Conservation (phyloP, 768 basidiomycete species). For the Rhodotorula babjevae region DNA sequence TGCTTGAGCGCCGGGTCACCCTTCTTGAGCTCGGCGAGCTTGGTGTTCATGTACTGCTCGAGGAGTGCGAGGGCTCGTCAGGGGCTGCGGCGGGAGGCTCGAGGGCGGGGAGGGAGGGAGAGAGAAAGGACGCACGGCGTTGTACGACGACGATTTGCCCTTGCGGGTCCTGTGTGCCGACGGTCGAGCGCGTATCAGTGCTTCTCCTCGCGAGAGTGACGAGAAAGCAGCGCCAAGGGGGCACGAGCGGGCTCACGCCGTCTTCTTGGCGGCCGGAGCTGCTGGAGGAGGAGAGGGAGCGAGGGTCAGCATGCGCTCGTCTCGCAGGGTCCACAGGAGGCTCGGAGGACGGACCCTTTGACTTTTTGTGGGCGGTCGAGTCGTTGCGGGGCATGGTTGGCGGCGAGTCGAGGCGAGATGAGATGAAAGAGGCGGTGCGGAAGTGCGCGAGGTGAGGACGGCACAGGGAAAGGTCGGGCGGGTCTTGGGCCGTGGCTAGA, state of each 20-base stretch:
- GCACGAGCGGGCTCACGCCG: neutral
- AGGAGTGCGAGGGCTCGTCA: neutral
- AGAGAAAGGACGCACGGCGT: constrained; percentile 7
- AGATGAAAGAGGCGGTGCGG: neutral
- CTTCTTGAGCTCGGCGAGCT: constrained; percentile 27
- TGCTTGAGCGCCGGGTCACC: constrained; percentile 14
- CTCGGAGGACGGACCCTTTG: constrained; percentile 3
- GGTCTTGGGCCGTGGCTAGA: neutral
- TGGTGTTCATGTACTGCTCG: constrained; percentile 24
- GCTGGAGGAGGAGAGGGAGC: neutral
- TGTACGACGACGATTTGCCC: constrained; percentile 28
- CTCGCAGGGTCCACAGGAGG: too few relatives aligned
- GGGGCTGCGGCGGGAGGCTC: neutral
- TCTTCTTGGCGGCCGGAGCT: neutral
- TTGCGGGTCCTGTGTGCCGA: constrained; percentile 5
- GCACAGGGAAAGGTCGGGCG: neutral
- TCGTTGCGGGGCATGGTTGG: constrained; percentile 26
- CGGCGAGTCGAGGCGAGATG: neutral
- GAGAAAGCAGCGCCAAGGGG: too few relatives aligned
- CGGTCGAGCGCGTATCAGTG: neutral
- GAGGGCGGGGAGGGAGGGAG: neutral
- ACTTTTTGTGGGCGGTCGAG: constrained; percentile 8
- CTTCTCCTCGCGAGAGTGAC: neutral
- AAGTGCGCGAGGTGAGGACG: neutral
- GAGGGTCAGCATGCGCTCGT: neutral